Evolutionary conservation across 2,329 filamentous ascomycete species (phyloP).

Genomic region (Calonectria pseudoturangicola): DNA sequence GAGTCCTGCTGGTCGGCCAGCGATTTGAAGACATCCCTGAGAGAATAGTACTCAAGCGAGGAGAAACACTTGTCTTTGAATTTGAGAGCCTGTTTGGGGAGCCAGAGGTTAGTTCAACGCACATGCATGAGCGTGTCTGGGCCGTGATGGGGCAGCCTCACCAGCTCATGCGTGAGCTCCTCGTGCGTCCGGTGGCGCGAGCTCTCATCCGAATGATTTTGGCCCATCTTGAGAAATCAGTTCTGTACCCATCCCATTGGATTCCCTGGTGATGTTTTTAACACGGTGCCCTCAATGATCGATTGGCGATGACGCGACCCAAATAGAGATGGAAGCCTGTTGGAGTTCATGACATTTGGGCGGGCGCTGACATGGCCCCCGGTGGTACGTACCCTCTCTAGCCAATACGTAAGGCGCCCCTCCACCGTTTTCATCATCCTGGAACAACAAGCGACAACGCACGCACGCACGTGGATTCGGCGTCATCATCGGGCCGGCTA

Average conservation of each 20-base stretch:
- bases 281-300: conserved; percentile 22
- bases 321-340: conserved; percentile 36
- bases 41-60: conserved; percentile 82
- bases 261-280: not conserved
- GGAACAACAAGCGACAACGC: conserved; percentile 18
- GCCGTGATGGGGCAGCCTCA: conserved; percentile 57
- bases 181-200: conserved; percentile 68
- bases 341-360: conserved; percentile 52
- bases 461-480: conserved; percentile 31
- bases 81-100: conserved; percentile 68
- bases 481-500: conserved; percentile 36
- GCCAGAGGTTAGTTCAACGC: conserved; percentile 43
- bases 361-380: conserved; percentile 47
- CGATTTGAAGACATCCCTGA: conserved; percentile 82
- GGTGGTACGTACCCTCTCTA: conserved; percentile 48
- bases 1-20: conserved; percentile 79
- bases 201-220: conserved; percentile 68
- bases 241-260: conserved; percentile 50
- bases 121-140: conserved; percentile 18
- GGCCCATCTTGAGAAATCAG: conserved; percentile 67
- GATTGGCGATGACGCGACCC: conserved; percentile 42
- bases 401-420: conserved; percentile 41
- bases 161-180: conserved; percentile 70
- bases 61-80: conserved; percentile 84
- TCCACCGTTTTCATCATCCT: conserved; percentile 25